These are phyloP conservation scores for Pezicula radicicola DNA, from an alignment of 2,329 filamentous ascomycete species.

Conservation along the genomic window DNA sequence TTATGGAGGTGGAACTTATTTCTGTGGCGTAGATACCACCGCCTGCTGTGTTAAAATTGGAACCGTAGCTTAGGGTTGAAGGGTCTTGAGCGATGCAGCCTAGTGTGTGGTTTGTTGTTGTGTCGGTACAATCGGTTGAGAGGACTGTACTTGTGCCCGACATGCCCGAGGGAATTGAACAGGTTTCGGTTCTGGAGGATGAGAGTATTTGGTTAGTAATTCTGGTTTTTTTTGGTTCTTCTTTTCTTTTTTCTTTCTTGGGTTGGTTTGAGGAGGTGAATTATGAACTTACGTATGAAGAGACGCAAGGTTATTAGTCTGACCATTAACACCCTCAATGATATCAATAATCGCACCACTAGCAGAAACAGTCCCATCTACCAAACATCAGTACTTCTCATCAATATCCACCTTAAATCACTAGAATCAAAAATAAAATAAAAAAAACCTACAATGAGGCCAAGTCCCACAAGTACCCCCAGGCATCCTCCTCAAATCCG, in stretches of 20 bases:
- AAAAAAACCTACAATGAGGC: constrained; percentile 34
- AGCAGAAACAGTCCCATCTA: constrained; percentile 17
- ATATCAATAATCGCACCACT: constrained; percentile 27
- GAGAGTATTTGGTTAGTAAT: constrained; percentile 37
- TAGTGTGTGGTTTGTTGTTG: constrained; percentile 33
- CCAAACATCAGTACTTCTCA: not conserved
- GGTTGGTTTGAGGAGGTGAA: constrained; percentile 26
- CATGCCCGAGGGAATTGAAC: too few relatives aligned
- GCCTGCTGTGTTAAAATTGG: constrained; percentile 44
- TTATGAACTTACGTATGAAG: constrained; percentile 33
- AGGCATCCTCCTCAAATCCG: constrained; percentile 55
- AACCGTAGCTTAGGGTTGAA: constrained; percentile 41
- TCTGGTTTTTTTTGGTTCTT: constrained; percentile 18
- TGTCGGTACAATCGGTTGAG: too few relatives aligned
- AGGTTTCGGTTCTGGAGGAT: constrained; percentile 19
- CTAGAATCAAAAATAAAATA: too few relatives aligned
- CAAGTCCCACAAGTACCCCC: constrained; percentile 42
- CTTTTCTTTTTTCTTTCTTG: constrained; percentile 10
- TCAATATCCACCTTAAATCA: not conserved
- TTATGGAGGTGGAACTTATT: constrained; percentile 38
- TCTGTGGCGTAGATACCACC: constrained; percentile 45
- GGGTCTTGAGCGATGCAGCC: constrained; percentile 35
- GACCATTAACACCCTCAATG: constrained; percentile 43
- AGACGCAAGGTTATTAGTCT: constrained; percentile 39
- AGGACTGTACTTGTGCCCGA: too few relatives aligned